These are phyloP conservation scores for Metschnikowia noctiluminum DNA, from an alignment of 805 yeast species.

Conservation along the genomic window DNA sequence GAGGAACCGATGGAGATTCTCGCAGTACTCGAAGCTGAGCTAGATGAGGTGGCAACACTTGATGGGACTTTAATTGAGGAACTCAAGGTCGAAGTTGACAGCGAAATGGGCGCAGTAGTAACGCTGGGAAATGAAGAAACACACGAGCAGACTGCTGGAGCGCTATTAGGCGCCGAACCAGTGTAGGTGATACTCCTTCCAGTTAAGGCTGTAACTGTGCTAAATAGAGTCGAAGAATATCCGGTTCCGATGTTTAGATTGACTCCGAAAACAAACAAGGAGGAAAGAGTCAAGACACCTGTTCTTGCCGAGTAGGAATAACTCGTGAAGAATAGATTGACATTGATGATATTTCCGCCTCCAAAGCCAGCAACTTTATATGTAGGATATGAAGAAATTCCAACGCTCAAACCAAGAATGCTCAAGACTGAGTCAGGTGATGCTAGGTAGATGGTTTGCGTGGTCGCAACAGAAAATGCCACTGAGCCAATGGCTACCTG, in stretches of 20 bases:
- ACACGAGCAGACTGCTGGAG: constrained; percentile 4
- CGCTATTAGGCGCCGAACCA: constrained; percentile 2
- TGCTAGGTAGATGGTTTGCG: constrained; percentile 6
- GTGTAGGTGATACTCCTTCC: constrained; percentile 1
- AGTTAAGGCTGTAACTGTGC: background rate
- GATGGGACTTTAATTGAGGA: background rate
- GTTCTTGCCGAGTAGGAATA: constrained; percentile 6
- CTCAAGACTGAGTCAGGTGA: background rate
- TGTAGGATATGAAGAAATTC: background rate
- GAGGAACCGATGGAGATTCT: background rate
- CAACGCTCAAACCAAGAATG: constrained; percentile 3
- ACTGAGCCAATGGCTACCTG: background rate
- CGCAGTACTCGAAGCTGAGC: background rate
- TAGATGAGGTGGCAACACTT: background rate
- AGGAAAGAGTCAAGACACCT: constrained; percentile 9
- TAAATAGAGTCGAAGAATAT: background rate
- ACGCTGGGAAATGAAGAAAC: constrained; percentile 2
- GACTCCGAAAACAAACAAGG: background rate
- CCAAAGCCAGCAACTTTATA: constrained; percentile 13
- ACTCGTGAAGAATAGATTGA: constrained; percentile 2
- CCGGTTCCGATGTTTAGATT: constrained; percentile 10
- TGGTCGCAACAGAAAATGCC: background rate
- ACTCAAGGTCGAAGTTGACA: background rate
- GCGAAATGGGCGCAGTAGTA: background rate
- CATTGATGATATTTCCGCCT: constrained; percentile 7